Evolutionary conservation across 768 basidiomycete genomes (phyloP).

Genomic region (Amanita jacksonii): DNA sequence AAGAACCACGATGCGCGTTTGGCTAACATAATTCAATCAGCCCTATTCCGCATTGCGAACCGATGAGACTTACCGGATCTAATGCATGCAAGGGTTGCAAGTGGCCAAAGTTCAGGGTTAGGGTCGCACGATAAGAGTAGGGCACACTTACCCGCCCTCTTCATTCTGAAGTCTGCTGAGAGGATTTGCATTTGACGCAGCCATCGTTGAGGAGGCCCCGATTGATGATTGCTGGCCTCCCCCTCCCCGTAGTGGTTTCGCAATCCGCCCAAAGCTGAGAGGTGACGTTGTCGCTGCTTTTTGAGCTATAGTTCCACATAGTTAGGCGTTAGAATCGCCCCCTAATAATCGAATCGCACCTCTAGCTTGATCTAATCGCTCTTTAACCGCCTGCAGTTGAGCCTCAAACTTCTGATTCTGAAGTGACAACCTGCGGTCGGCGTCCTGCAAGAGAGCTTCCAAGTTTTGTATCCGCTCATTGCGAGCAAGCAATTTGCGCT

Average conservation of each 20-base stretch:
- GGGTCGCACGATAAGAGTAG: slow-evolving; percentile 13
- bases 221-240: slow-evolving; percentile 53
- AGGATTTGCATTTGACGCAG: slow-evolving; percentile 46
- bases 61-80: slow-evolving; percentile 29
- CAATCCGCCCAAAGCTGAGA: slow-evolving; percentile 88
- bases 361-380: slow-evolving; percentile 86
- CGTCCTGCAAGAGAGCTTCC: slow-evolving; percentile 86
- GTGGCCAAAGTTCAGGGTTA: slow-evolving; percentile 15
- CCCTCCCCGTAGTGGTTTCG: slow-evolving; percentile 92
- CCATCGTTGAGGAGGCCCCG: slow-evolving; percentile 31
- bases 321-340: slow-evolving; percentile 7
- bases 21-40: slow-evolving; percentile 32
- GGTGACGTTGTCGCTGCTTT: slow-evolving; percentile 62
- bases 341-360: slow-evolving; percentile 38
- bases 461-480: slow-evolving; percentile 98
- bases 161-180: slow-evolving; percentile 72
- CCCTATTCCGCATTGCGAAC: slow-evolving; percentile 12
- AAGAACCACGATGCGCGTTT: slow-evolving; percentile 95
- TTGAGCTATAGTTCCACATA: slow-evolving; percentile 44
- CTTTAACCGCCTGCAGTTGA: slow-evolving; percentile 85
- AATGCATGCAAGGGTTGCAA: slow-evolving; percentile 14
- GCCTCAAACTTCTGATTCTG: slow-evolving; percentile 96
- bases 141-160: slow-evolving; percentile 52
- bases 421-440: slow-evolving; percentile 83
- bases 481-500: slow-evolving; percentile 90